Conservation (phyloP, 345 rosid genomes). For the Aquilaria yunnanensis region DNA sequence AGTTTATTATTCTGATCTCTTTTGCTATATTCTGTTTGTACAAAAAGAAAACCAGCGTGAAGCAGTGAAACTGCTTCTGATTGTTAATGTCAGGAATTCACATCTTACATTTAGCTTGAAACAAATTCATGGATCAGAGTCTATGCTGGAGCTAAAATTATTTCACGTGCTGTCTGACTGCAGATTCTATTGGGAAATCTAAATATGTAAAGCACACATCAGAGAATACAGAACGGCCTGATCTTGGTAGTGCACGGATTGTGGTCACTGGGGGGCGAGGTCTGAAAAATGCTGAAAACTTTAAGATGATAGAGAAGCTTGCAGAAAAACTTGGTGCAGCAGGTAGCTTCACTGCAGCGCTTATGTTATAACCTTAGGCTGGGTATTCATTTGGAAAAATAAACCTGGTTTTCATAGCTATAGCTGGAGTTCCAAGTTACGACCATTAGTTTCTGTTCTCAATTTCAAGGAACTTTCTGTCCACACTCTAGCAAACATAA, state of each 20-base stretch:
- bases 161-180: slow-evolving; percentile 6
- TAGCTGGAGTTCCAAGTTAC: neutral
- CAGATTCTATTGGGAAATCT: slow-evolving; percentile 66
- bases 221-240: slow-evolving; percentile 90
- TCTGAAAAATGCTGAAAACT: slow-evolving; percentile 85
- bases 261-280: slow-evolving; percentile 95
- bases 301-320: slow-evolving; percentile 89
- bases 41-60: neutral
- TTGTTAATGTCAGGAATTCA: slow-evolving; percentile 6
- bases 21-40: neutral
- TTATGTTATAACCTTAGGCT: neutral
- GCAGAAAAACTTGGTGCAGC: slow-evolving; percentile 98
- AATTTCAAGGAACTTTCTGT: neutral
- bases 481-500: neutral
- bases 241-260: slow-evolving; percentile 84
- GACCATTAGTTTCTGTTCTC: too few relatives aligned
- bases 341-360: slow-evolving; percentile 34
- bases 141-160: neutral
- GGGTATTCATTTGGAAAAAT: too few relatives aligned
- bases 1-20: slow-evolving; percentile 2
- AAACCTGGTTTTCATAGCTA: neutral
- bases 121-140: neutral
- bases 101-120: neutral
- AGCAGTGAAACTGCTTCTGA: neutral
- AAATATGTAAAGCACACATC: slow-evolving; percentile 59